phyloP scores from a whole-genome alignment of 352 stramenopile genomes.

The Peronospora farinosa region DNA sequence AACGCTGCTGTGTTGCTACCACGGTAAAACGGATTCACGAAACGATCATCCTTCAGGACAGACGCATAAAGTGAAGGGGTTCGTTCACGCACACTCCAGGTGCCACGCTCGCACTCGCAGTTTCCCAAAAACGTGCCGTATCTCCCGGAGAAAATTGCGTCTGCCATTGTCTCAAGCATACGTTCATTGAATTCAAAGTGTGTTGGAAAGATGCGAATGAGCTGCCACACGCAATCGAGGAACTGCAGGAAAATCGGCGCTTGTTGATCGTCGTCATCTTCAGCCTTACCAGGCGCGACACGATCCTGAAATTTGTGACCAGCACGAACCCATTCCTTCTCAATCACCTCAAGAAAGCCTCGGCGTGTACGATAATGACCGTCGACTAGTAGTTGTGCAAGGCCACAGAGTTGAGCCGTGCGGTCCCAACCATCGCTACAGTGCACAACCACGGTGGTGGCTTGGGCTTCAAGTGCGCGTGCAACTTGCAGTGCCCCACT shows the following conservation, averaged over 20 bases:
- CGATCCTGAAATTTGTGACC: conserved; percentile 88
- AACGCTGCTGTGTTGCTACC: conserved; percentile 40
- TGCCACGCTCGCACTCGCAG: conserved; percentile 65
- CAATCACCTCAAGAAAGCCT: conserved; percentile 75
- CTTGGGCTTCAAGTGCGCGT: conserved; percentile 56
- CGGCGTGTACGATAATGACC: conserved; percentile 76
- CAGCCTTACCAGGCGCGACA: conserved; percentile 52
- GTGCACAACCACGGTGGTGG: conserved; percentile 81
- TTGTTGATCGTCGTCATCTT: conserved; percentile 70
- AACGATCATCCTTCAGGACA: conserved; percentile 44
- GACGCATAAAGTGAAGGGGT: conserved; percentile 70
- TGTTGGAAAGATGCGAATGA: conserved; percentile 71
- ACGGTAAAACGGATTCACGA: conserved; percentile 71
- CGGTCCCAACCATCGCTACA: conserved; percentile 91
- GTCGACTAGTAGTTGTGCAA: conserved; percentile 87
- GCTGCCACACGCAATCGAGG: conserved; percentile 84
- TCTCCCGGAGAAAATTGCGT: conserved; percentile 62
- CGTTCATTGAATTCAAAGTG: conserved; percentile 81
- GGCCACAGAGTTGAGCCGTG: conserved; percentile 75
- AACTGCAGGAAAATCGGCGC: conserved; percentile 88
- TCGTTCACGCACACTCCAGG: conserved; percentile 43
- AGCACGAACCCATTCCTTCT: conserved; percentile 83
- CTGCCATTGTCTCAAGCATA: conserved; percentile 63
- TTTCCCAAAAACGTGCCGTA: conserved; percentile 88
- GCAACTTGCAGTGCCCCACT: conserved; percentile 61